Percentiles rank a stretch among this genome's conserved stretches.
phyloP scores from a whole-genome alignment of 208 protist species.

The Trypanosoma grayi region DNA sequence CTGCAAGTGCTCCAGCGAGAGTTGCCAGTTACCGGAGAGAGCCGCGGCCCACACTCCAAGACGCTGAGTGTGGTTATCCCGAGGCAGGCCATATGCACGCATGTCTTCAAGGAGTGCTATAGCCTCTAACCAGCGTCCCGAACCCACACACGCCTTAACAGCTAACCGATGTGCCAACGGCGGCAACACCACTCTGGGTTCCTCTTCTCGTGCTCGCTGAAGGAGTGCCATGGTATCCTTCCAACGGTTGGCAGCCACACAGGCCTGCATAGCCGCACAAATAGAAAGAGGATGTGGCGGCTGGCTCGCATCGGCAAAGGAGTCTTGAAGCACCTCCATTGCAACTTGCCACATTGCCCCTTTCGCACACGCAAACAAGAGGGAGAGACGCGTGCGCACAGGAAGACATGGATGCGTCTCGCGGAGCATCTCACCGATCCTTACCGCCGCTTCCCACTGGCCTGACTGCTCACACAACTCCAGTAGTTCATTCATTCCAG shows the following conservation, averaged over 20 bases:
- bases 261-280: slow-evolving; percentile 73
- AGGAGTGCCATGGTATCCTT: slow-evolving; percentile 41
- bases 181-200: slow-evolving; percentile 69
- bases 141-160: slow-evolving; percentile 54
- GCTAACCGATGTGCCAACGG: slow-evolving; percentile 70
- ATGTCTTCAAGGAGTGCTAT: slow-evolving; percentile 52
- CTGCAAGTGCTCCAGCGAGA: slow-evolving; percentile 56
- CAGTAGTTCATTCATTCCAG: slow-evolving; percentile 70
- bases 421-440: slow-evolving; percentile 53
- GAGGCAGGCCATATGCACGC: slow-evolving; percentile 58
- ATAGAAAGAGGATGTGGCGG: slow-evolving; percentile 63
- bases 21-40: slow-evolving; percentile 62
- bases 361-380: slow-evolving; percentile 65
- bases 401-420: slow-evolving; percentile 39
- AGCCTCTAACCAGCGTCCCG: slow-evolving; percentile 46
- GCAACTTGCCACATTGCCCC: slow-evolving; percentile 62
- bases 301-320: slow-evolving; percentile 52
- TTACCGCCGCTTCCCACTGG: slow-evolving; percentile 74
- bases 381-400: slow-evolving; percentile 48
- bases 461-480: slow-evolving; percentile 79
- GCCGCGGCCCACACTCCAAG: slow-evolving; percentile 71
- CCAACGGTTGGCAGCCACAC: slow-evolving; percentile 52
- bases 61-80: slow-evolving; percentile 74
- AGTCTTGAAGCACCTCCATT: slow-evolving; percentile 35
- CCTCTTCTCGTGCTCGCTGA: slow-evolving; percentile 35